Conservation (phyloP, 192 early-diverging fungal species). For the Podila clonocystis region DNA sequence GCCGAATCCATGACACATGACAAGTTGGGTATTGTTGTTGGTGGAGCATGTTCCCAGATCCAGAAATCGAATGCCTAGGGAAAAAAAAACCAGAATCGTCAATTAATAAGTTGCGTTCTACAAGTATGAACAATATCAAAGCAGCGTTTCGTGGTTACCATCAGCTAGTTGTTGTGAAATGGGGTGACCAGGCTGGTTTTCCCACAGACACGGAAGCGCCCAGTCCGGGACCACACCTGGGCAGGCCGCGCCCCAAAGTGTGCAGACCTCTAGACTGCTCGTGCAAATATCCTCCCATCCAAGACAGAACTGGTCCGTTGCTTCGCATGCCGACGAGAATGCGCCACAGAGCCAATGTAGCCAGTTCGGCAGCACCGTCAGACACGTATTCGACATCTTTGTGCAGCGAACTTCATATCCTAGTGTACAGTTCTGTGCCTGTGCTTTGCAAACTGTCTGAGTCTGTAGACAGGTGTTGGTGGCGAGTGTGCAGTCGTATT, state of each 20-base stretch:
- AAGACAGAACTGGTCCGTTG: conserved; percentile 45
- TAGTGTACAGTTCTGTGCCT: conserved; percentile 31
- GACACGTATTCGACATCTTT: conserved; percentile 32
- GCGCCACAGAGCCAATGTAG: conserved; percentile 48
- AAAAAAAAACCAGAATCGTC: background rate
- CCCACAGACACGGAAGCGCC: conserved; percentile 49
- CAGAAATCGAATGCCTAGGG: conserved; percentile 49
- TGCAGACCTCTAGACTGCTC: conserved; percentile 33
- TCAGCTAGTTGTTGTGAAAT: conserved; percentile 42
- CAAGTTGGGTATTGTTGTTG: conserved; percentile 29
- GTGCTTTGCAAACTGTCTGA: conserved; percentile 29
- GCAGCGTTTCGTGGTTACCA: conserved; percentile 25
- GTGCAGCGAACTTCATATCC: conserved; percentile 36
- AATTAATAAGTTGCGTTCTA: background rate
- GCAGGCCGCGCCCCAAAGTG: conserved; percentile 39
- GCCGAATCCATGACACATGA: conserved; percentile 51
- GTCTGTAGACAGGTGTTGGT: conserved; percentile 37
- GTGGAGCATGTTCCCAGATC: conserved; percentile 51
- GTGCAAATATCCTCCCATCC: conserved; percentile 49
- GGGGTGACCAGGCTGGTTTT: conserved; percentile 48
- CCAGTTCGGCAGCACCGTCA: conserved; percentile 26
- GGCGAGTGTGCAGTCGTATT: conserved; percentile 45
- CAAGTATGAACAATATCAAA: background rate
- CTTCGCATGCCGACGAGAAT: conserved; percentile 31
- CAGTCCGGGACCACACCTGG: conserved; percentile 25